phyloP scores from a whole-genome alignment of 2,329 filamentous ascomycete species.

The Botryosphaeria agaves region DNA sequence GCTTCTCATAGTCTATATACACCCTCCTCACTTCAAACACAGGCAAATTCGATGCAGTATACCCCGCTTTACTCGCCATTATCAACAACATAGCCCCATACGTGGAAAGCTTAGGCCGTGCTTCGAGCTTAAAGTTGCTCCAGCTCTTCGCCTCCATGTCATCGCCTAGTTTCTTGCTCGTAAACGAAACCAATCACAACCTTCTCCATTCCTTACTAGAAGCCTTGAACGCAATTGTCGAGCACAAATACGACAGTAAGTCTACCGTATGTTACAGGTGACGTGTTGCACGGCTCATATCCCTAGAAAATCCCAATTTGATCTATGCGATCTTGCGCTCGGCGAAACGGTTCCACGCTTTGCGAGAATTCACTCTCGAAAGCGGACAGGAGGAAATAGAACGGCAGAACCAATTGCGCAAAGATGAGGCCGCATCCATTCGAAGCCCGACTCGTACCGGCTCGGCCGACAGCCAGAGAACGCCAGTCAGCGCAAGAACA shows the following conservation, averaged over 20 bases:
- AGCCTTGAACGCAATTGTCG: constrained; percentile 75
- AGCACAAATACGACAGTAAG: constrained; percentile 69
- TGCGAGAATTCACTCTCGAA: constrained; percentile 79
- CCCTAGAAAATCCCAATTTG: constrained; percentile 59
- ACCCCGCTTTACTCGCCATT: constrained; percentile 78
- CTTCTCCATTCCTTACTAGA: constrained; percentile 71
- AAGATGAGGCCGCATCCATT: constrained; percentile 28
- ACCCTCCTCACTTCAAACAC: constrained; percentile 81
- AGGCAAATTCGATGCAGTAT: constrained; percentile 76
- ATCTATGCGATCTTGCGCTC: constrained; percentile 66
- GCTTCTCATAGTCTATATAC: constrained; percentile 62
- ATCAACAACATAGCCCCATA: constrained; percentile 88
- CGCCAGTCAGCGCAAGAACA: constrained; percentile 39
- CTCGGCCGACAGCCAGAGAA: constrained; percentile 51
- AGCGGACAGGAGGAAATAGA: constrained; percentile 86
- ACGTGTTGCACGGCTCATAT: constrained; percentile 7
- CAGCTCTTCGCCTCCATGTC: constrained; percentile 89
- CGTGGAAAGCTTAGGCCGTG: constrained; percentile 55
- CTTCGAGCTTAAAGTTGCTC: constrained; percentile 64
- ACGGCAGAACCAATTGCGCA: constrained; percentile 54
- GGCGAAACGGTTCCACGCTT: constrained; percentile 64
- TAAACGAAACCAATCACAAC: constrained; percentile 78
- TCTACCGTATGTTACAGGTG: neutral
- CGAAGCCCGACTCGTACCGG: constrained; percentile 28
- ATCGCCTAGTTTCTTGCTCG: constrained; percentile 76